These are phyloP conservation scores for Lactarius sp. DNA, from an alignment of 768 basidiomycete species.

Conservation along the genomic window DNA sequence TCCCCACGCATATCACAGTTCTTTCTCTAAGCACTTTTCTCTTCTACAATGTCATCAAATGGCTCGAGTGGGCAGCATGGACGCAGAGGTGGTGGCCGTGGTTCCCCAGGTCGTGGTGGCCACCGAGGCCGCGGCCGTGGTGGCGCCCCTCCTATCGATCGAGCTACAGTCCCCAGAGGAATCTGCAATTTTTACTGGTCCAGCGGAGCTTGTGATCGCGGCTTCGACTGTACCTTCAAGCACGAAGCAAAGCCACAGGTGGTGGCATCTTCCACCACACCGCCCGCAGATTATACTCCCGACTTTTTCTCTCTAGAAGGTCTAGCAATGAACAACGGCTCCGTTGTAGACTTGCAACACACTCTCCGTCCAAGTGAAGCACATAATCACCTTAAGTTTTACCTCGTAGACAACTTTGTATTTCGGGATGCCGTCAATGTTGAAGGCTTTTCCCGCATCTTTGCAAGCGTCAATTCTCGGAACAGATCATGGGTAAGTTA, in stretches of 20 bases:
- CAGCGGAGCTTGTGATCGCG: slow-evolving; percentile 28
- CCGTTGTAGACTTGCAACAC: slow-evolving; percentile 12
- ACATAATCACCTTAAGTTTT: slow-evolving; percentile 30
- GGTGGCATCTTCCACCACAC: neutral
- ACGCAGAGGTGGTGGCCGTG: neutral
- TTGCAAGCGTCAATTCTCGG: slow-evolving; percentile 28
- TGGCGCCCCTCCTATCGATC: slow-evolving; percentile 6
- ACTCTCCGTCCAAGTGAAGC: slow-evolving; percentile 27
- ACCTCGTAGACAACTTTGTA: slow-evolving; percentile 27
- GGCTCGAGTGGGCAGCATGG: neutral
- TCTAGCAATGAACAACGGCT: slow-evolving; percentile 25
- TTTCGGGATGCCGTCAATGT: slow-evolving; percentile 28
- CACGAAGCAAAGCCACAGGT: slow-evolving; percentile 25
- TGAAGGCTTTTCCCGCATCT: slow-evolving; percentile 29
- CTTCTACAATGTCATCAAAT: slow-evolving; percentile 10
- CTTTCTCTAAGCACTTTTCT: neutral
- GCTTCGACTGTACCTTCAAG: slow-evolving; percentile 30
- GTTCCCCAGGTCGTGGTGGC: slow-evolving; percentile 5
- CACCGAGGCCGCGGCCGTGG: slow-evolving; percentile 17
- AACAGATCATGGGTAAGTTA: slow-evolving; percentile 28
- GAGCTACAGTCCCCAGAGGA: slow-evolving; percentile 25
- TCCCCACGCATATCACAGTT: neutral
- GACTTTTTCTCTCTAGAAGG: slow-evolving; percentile 29
- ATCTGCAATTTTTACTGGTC: slow-evolving; percentile 32
- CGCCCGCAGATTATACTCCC: slow-evolving; percentile 10